Base-by-base conservation (phyloP, 2,329 filamentous ascomycete genomes). In the Berkeleyomyces rouxiae region DNA sequence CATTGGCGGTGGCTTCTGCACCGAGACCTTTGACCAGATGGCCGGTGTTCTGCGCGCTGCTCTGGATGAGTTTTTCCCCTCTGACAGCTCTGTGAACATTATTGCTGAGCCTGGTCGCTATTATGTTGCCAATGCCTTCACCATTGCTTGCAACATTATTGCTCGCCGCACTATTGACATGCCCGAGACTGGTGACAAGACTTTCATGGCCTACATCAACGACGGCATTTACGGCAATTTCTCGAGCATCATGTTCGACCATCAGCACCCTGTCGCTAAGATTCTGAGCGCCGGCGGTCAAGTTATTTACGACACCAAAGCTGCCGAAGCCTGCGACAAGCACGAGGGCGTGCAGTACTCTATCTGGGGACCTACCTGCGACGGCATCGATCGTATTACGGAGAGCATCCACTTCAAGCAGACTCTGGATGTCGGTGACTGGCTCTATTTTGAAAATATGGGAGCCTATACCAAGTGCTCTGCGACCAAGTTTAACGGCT, bases 371-470 rank as follows among this genome's bases (percentile, higher is more conserved):
- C 93, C 93, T 0, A 97, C 93, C 13, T 99, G 93, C 72, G 93
- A 99, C 72, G 92, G 93, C 65, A 97, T 99, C 70, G 93, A 99
- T 75, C 88, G 90, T 73, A 95, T 99, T 74, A 83, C 87, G 59
- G 83, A 89, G 72, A 88, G 85, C 71, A 89, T 88, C 73, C 82
- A 80, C 66, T 89, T 96, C 70, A 77, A 83, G 42, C 84, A 87
- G 61, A 81, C 87, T 58, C 77, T 99, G 51, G 86, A 96, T 70
- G 88, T 96, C 6, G 93, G 93, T 61, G 93, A 99, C 74, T 99
- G 93, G 93, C 80, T 99, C 62, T 99, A 95, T 77, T 99, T 99
- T 74, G 90, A 96, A 76, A 84, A 96, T 66, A 99, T 99, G 93
- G 93, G 93, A 62, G 92, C 93, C 33, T 99, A 99, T 75, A 97